Conservation (phyloP, 805 yeast species). For the Tanozyma kutaoensis region DNA sequence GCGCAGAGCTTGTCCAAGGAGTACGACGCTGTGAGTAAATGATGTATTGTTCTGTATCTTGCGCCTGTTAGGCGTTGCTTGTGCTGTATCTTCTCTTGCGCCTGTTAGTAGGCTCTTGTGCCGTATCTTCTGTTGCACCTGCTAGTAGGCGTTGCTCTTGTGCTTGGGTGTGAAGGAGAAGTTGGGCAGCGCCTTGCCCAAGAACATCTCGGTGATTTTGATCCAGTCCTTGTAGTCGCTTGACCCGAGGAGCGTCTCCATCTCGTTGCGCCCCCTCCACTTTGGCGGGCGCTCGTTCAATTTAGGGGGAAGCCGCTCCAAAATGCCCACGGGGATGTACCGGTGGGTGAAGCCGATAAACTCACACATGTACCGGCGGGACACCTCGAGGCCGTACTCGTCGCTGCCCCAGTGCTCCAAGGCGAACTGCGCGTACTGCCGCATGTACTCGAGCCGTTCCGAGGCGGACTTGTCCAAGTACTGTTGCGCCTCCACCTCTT, state of each 20-base stretch:
- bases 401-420: constrained; percentile 97
- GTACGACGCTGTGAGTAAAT: constrained; percentile 41
- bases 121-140: too few species aligned
- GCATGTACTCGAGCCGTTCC: constrained; percentile 71
- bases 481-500: constrained; percentile 84
- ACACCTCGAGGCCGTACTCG: constrained; percentile 79
- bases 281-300: constrained; percentile 88
- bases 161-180: constrained; percentile 89
- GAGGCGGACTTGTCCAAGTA: constrained; percentile 82
- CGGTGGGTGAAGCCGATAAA: constrained; percentile 89
- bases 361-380: constrained; percentile 89
- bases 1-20: constrained; percentile 53
- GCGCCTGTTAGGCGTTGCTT: too few species aligned
- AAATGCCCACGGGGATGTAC: constrained; percentile 86
- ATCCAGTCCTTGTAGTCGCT: constrained; percentile 90
- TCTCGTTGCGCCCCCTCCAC: constrained; percentile 86
- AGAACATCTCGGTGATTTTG: constrained; percentile 86
- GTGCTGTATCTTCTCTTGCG: too few species aligned
- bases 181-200: constrained; percentile 68
- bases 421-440: constrained; percentile 63
- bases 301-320: constrained; percentile 79
- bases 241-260: constrained; percentile 82
- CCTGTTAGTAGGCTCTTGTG: too few species aligned
- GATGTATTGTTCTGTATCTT: too few species aligned
- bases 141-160: constrained; percentile 76